A percentile compares a stretch with the other conserved stretches of the same genome.
Conservation (phyloP, 2,329 filamentous ascomycete species). For the Geoglossum cookeanum region DNA sequence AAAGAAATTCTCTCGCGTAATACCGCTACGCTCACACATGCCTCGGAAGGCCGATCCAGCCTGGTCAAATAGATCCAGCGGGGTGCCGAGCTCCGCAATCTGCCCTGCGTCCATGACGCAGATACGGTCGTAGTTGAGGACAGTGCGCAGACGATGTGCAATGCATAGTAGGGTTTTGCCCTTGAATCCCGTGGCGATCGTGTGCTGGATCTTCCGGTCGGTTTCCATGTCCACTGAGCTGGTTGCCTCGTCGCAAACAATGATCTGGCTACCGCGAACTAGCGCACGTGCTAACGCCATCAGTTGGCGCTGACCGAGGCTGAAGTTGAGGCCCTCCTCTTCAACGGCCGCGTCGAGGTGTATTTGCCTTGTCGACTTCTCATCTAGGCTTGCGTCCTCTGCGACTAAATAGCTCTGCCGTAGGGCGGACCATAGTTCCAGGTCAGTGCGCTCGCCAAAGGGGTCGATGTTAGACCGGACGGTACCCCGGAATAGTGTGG, state of each 20-base stretch:
- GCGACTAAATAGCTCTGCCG: constrained; percentile 20
- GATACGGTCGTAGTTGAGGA: constrained; percentile 85
- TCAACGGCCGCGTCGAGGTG: constrained; percentile 73
- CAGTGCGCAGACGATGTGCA: constrained; percentile 77
- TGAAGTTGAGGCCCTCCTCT: constrained; percentile 92
- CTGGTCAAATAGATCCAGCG: constrained; percentile 49
- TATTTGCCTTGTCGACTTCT: constrained; percentile 35
- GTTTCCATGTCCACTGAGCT: constrained; percentile 90
- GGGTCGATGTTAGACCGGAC: constrained; percentile 26
- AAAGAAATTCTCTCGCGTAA: constrained; percentile 33
- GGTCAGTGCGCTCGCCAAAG: constrained; percentile 25
- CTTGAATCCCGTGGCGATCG: constrained; percentile 66
- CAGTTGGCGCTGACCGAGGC: constrained; percentile 79
- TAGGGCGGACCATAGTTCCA: constrained; percentile 28
- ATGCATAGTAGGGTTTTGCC: constrained; percentile 85
- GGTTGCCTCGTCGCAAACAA: constrained; percentile 93
- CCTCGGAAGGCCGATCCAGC: constrained; percentile 60
- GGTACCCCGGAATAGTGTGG: constrained; percentile 25
- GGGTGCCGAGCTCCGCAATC: constrained; percentile 73
- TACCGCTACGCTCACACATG: constrained; percentile 81
- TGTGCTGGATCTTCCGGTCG: constrained; percentile 82
- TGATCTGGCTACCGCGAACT: constrained; percentile 73
- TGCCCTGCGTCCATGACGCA: constrained; percentile 84
- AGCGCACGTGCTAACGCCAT: constrained; percentile 87
- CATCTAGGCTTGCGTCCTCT: constrained; percentile 1